These are phyloP conservation scores for Pezicula rhizophila DNA, from an alignment of 2,329 filamentous ascomycete species.

Conservation along the genomic window DNA sequence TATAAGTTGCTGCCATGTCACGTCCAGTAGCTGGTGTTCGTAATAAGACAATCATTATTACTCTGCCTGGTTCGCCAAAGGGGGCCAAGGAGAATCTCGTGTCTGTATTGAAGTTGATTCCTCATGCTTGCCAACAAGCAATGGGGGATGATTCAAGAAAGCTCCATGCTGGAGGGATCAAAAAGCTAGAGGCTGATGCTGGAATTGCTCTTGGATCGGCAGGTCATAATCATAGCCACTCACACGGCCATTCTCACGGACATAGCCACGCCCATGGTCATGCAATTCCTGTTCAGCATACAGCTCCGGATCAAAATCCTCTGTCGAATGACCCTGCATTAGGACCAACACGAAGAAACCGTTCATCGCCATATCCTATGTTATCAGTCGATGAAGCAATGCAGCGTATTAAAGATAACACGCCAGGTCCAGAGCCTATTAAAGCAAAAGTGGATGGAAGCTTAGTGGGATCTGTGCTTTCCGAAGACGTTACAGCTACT, in stretches of 20 bases:
- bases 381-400: conserved; percentile 79
- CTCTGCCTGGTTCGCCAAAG: conserved; percentile 89
- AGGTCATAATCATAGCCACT: conserved; percentile 34
- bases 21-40: conserved; percentile 85
- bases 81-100: conserved; percentile 91
- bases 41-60: conserved; percentile 76
- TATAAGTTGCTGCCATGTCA: conserved; percentile 88
- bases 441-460: conserved; percentile 54
- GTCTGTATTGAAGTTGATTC: conserved; percentile 80
- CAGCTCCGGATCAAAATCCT: conserved; percentile 50
- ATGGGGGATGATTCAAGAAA: conserved; percentile 74
- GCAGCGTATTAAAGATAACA: conserved; percentile 63
- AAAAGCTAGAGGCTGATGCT: conserved; percentile 79
- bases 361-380: conserved; percentile 90
- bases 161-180: conserved; percentile 74
- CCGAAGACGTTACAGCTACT: conserved; percentile 70
- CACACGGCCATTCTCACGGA: conserved; percentile 45
- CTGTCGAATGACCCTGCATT: conserved; percentile 56
- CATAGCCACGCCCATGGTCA: conserved; percentile 61
- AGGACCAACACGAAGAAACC: conserved; percentile 64
- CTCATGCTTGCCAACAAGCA: conserved; percentile 90
- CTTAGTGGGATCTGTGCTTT: conserved; percentile 73
- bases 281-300: conserved; percentile 63
- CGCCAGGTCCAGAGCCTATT: conserved; percentile 54
- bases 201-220: conserved; percentile 41